These are phyloP conservation scores for Penstemon eatonii DNA, from an alignment of 257 asterid species.

Conservation along the genomic window DNA sequence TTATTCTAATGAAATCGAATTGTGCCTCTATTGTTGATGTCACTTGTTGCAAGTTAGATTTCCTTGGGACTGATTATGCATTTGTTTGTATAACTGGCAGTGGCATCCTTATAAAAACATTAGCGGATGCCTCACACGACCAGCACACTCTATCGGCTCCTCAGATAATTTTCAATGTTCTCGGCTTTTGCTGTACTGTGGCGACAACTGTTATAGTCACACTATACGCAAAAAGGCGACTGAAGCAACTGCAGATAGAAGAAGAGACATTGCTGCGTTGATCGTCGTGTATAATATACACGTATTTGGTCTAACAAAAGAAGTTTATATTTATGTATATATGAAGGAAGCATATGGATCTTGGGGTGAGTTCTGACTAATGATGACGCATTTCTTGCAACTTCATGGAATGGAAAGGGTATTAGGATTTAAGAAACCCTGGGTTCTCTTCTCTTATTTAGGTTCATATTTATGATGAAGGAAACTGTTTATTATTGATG, in stretches of 20 bases:
- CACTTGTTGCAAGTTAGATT: not conserved
- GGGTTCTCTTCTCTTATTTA: not conserved
- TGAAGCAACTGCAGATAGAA: slow-evolving; percentile 59
- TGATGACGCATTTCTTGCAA: not conserved
- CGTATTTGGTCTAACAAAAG: not conserved
- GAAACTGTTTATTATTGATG: slow-evolving; percentile 4
- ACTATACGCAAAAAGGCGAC: slow-evolving; percentile 64
- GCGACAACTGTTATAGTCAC: slow-evolving; percentile 64
- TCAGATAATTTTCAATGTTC: slow-evolving; percentile 55
- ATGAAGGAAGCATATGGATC: slow-evolving; percentile 9
- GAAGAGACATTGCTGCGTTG: slow-evolving; percentile 65
- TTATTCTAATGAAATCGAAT: not conserved
- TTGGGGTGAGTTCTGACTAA: slow-evolving; percentile 9
- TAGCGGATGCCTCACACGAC: slow-evolving; percentile 76
- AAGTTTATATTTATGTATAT: slow-evolving; percentile 4
- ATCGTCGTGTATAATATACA: slow-evolving; percentile 14
- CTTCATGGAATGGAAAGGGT: not conserved
- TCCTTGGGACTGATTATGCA: slow-evolving; percentile 16
- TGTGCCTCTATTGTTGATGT: not conserved
- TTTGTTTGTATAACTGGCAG: slow-evolving; percentile 38
- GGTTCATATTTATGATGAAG: slow-evolving; percentile 15
- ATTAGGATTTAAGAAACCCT: not conserved
- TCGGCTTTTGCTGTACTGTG: slow-evolving; percentile 61
- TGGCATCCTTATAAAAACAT: slow-evolving; percentile 70
- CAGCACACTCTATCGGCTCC: slow-evolving; percentile 44